Conservation (phyloP, 1,284 basidiomycete species). For the Irpex sp. region DNA sequence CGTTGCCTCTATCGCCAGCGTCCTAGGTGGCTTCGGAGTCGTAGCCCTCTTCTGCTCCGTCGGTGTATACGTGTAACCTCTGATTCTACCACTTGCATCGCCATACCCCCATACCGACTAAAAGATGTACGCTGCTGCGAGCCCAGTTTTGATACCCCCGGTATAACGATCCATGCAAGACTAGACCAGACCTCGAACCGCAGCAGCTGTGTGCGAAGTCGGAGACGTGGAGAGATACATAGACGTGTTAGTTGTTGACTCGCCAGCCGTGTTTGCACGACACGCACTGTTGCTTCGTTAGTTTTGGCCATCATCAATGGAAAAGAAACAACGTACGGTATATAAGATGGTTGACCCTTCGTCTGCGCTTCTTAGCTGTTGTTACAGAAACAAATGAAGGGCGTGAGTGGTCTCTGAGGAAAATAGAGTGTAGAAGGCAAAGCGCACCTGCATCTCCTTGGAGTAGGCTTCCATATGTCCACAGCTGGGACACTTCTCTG, state of each 20-base stretch:
- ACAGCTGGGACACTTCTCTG: conserved; percentile 90
- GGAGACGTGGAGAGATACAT: neutral
- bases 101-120: neutral
- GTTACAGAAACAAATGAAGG: neutral
- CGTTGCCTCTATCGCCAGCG: conserved; percentile 67
- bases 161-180: neutral
- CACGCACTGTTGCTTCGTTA: conserved; percentile 43
- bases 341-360: conserved; percentile 87
- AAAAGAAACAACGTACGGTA: conserved; percentile 41
- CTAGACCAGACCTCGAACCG: neutral
- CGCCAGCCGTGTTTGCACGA: conserved; percentile 74
- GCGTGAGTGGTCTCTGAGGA: too few species aligned
- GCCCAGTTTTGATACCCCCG: neutral
- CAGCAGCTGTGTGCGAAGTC: neutral
- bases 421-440: neutral
- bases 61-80: conserved; percentile 77
- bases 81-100: neutral
- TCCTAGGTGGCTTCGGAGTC: conserved; percentile 78
- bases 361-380: conserved; percentile 80
- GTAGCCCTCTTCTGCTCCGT: conserved; percentile 83
- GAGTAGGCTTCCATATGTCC: conserved; percentile 78
- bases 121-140: neutral
- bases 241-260: conserved; percentile 53
- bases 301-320: neutral
- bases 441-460: conserved; percentile 67